A percentile compares a stretch with the other conserved stretches of the same genome.
Evolutionary conservation across 768 basidiomycete genomes (phyloP).

Genomic region (Tricholoma terreum): DNA sequence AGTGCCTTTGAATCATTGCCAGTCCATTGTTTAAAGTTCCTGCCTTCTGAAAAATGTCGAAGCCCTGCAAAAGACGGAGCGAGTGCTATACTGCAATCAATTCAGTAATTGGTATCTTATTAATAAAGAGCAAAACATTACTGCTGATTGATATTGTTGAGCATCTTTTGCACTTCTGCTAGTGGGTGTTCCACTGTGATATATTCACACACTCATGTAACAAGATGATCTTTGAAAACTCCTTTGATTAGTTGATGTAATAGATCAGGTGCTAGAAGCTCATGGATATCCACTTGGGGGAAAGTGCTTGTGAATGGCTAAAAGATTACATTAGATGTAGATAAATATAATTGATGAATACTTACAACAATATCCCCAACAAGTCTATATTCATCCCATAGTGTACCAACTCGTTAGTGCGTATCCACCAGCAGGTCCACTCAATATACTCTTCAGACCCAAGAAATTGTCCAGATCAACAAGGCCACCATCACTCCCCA

Average conservation of each 20-base stretch:
- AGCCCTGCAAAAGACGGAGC: too few relatives aligned
- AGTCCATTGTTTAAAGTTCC: too few relatives aligned
- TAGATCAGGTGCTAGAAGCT: neutral
- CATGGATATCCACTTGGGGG: neutral
- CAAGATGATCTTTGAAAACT: neutral
- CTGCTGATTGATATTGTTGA: too few relatives aligned
- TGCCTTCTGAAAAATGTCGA: too few relatives aligned
- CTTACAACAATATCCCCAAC: too few relatives aligned
- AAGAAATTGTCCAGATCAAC: conserved; percentile 82
- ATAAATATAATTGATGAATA: too few relatives aligned
- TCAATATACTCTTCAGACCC: conserved; percentile 89
- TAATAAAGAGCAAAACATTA: neutral
- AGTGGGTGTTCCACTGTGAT: neutral
- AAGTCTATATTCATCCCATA: too few relatives aligned
- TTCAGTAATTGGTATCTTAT: neutral
- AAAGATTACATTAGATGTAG: too few relatives aligned
- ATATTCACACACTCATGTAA: neutral
- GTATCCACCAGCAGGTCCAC: conserved; percentile 92
- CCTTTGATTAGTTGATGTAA: too few relatives aligned
- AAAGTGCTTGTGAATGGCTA: conserved; percentile 4
- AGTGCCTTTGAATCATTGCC: too few relatives aligned
- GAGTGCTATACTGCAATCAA: neutral
- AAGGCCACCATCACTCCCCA: conserved; percentile 91
- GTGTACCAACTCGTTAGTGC: conserved; percentile 92
- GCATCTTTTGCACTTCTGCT: neutral